phyloP scores from a whole-genome alignment of 139 green algal species.

The Diplosphaera chodatii region DNA sequence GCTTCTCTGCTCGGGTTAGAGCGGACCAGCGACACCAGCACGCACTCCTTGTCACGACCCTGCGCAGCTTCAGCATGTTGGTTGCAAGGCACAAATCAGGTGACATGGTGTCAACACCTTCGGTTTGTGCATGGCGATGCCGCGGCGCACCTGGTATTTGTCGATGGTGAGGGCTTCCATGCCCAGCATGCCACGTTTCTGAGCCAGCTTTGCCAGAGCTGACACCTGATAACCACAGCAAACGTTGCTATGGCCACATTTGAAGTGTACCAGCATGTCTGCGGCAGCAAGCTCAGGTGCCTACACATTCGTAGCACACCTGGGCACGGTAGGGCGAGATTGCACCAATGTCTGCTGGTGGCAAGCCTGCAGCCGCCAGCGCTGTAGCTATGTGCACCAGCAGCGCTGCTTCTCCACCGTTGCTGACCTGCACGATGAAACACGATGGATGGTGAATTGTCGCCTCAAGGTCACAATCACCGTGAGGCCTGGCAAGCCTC shows the following conservation, averaged over 20 bases:
- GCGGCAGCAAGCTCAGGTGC: no score
- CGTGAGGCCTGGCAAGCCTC: no score
- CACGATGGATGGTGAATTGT: no score
- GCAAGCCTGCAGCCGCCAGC: slow-evolving; percentile 44
- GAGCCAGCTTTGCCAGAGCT: slow-evolving; percentile 11
- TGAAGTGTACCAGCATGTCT: no score
- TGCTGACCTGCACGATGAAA: slow-evolving; percentile 35
- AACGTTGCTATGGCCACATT: no score
- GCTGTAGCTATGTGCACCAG: slow-evolving; percentile 39
- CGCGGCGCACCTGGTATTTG: slow-evolving; percentile 46
- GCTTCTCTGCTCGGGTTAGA: slow-evolving; percentile 47
- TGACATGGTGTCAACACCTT: no score
- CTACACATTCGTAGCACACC: slow-evolving; percentile 30
- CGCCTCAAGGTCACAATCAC: no score
- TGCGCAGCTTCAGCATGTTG: no score
- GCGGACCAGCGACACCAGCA: slow-evolving; percentile 72
- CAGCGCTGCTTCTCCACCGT: slow-evolving; percentile 56
- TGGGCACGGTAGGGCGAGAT: slow-evolving; percentile 83
- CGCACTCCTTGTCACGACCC: slow-evolving; percentile 68
- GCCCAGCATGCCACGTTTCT: not conserved
- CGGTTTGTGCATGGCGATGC: no score
- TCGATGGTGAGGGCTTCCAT: slow-evolving; percentile 86
- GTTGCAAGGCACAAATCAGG: no score
- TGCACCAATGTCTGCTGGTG: slow-evolving; percentile 47
- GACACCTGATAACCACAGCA: no score